A percentile compares a stretch with the other conserved stretches of the same genome.
Conservation (phyloP, 2,329 filamentous ascomycete genomes). For the Fusarium sp. region DNA sequence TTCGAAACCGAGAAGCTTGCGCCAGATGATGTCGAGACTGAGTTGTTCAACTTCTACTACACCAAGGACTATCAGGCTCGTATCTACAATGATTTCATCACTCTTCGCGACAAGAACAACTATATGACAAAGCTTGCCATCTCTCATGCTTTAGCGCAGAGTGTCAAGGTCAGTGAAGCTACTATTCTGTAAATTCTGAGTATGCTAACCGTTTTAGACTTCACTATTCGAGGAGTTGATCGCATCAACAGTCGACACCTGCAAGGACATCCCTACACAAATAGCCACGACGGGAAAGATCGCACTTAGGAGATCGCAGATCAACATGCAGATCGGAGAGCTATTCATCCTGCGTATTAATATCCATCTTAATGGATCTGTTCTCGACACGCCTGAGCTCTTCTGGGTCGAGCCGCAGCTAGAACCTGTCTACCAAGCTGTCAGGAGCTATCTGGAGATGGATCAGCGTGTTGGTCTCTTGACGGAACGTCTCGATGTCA, state of each 20-base stretch:
- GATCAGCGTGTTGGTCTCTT: constrained; percentile 91
- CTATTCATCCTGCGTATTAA: constrained; percentile 98
- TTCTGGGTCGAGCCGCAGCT: constrained; percentile 99
- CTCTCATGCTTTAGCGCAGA: constrained; percentile 93
- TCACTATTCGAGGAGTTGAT: constrained; percentile 97
- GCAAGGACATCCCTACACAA: constrained; percentile 91
- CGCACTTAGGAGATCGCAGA: constrained; percentile 85
- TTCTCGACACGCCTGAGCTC: constrained; percentile 94
- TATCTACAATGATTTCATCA: constrained; percentile 99
- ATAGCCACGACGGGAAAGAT: constrained; percentile 95
- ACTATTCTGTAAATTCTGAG: neutral
- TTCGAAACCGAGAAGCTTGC: constrained; percentile 93
- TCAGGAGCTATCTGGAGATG: constrained; percentile 96
- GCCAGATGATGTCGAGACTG: constrained; percentile 90
- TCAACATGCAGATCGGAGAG: constrained; percentile 99
- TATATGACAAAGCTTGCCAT: constrained; percentile 99
- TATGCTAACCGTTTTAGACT: constrained; percentile 66
- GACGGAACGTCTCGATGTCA: constrained; percentile 87
- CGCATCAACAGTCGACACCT: constrained; percentile 91
- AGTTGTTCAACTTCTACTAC: constrained; percentile 99
- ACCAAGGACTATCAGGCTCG: constrained; percentile 96
- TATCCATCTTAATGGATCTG: constrained; percentile 96
- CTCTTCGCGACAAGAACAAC: constrained; percentile 89
- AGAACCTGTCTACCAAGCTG: constrained; percentile 95
- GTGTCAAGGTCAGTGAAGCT: constrained; percentile 76